Evolutionary conservation across 371 early-diverging fungal genomes (phyloP).

Genomic region (Mucor sp.): DNA sequence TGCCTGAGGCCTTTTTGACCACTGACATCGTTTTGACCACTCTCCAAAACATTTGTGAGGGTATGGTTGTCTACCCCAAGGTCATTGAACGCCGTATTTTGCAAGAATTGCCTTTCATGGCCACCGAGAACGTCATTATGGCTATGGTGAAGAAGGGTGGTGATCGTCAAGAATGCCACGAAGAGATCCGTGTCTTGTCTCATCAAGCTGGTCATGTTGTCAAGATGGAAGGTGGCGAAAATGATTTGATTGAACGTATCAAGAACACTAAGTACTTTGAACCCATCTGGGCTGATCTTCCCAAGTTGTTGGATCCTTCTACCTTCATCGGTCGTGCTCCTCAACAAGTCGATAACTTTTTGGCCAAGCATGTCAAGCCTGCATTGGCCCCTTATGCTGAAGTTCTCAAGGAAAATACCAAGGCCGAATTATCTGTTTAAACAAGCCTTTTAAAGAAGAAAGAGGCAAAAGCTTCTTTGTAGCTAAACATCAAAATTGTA

Average conservation of each 20-base stretch:
- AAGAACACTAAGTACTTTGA: constrained; percentile 83
- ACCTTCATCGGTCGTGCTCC: constrained; percentile 97
- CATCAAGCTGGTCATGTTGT: constrained; percentile 93
- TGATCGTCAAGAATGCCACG: constrained; percentile 96
- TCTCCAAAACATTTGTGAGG: constrained; percentile 94
- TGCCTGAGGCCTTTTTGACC: constrained; percentile 97
- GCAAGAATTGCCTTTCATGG: constrained; percentile 98
- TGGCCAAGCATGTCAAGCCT: constrained; percentile 80
- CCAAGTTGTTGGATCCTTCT: constrained; percentile 81
- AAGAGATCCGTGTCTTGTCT: constrained; percentile 93
- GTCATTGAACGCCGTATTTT: constrained; percentile 90
- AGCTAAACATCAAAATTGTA: not conserved
- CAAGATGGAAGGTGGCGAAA: constrained; percentile 92
- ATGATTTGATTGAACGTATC: constrained; percentile 94
- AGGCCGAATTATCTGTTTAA: constrained; percentile 68
- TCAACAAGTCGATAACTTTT: constrained; percentile 88
- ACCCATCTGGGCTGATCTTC: constrained; percentile 79
- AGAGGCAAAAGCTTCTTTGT: not conserved
- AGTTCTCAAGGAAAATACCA: constrained; percentile 50
- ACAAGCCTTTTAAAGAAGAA: not conserved
- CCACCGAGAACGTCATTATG: constrained; percentile 99
- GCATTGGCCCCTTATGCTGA: constrained; percentile 82
- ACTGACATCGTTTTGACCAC: constrained; percentile 93
- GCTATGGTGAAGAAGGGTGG: constrained; percentile 97
- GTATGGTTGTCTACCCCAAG: constrained; percentile 96